These are phyloP conservation scores for Phytophthora foliorum DNA, from an alignment of 352 stramenopile genomes.

Conservation along the genomic window DNA sequence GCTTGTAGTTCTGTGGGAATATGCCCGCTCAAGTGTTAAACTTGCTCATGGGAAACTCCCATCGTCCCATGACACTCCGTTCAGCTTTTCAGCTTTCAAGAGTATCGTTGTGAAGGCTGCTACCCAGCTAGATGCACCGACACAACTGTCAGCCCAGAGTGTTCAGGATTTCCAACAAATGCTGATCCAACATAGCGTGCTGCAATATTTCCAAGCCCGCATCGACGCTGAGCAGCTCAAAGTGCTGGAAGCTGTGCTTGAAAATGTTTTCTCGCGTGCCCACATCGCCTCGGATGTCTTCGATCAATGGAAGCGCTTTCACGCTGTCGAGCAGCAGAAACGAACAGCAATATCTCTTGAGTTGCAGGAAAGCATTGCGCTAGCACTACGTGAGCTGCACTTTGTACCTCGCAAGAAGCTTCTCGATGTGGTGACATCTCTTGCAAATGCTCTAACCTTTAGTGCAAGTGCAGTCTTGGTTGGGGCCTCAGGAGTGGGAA, in stretches of 20 bases:
- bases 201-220: conserved; percentile 29
- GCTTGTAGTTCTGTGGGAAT: conserved; percentile 34
- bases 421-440: conserved; percentile 14
- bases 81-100: conserved; percentile 31
- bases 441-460: conserved; percentile 28
- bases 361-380: background rate
- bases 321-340: background rate
- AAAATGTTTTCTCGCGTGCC: background rate
- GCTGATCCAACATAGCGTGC: conserved; percentile 9
- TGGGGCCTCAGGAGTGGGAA: conserved; percentile 43
- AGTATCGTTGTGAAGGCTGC: conserved; percentile 8
- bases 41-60: background rate
- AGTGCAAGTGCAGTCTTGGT: conserved; percentile 35
- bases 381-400: conserved; percentile 16
- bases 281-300: background rate
- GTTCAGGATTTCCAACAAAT: background rate
- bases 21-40: conserved; percentile 12
- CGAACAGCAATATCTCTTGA: background rate
- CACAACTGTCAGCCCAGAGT: background rate
- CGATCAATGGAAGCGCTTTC: background rate
- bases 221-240: conserved; percentile 20
- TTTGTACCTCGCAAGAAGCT: conserved; percentile 41
- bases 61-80: background rate
- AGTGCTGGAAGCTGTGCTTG: conserved; percentile 5
- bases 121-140: background rate